These are phyloP conservation scores for Gamarada debralockiae DNA, from an alignment of 495 filamentous ascomycete species.

Conservation along the genomic window DNA sequence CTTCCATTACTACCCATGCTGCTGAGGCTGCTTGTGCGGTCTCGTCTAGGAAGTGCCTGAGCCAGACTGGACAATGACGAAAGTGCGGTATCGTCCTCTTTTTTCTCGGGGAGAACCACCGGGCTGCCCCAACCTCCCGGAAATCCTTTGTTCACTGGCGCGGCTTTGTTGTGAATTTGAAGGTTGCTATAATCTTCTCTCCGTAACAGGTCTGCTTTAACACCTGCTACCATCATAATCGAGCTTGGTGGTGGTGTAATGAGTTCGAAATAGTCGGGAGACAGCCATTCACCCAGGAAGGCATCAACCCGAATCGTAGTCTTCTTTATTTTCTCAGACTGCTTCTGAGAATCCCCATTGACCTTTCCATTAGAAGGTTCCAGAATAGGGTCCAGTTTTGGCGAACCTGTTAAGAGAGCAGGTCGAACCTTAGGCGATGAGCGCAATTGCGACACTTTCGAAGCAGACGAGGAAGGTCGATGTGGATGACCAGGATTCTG, in stretches of 20 bases:
- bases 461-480: background rate
- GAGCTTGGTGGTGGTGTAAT: slow-evolving; percentile 88
- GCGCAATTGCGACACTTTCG: slow-evolving; percentile 1
- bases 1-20: slow-evolving; percentile 21
- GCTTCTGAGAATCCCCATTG: slow-evolving; percentile 7
- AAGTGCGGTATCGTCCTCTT: slow-evolving; percentile 20
- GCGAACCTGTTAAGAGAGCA: slow-evolving; percentile 12
- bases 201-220: slow-evolving; percentile 79
- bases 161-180: slow-evolving; percentile 28
- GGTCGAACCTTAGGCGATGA: slow-evolving; percentile 19
- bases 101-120: slow-evolving; percentile 13
- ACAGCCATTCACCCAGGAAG: slow-evolving; percentile 93
- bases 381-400: slow-evolving; percentile 12
- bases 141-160: slow-evolving; percentile 43
- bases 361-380: slow-evolving; percentile 12
- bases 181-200: slow-evolving; percentile 58
- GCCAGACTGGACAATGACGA: slow-evolving; percentile 18
- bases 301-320: slow-evolving; percentile 77
- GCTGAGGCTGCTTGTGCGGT: slow-evolving; percentile 40
- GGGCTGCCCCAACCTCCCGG: slow-evolving; percentile 59
- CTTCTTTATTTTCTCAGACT: slow-evolving; percentile 36
- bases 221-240: slow-evolving; percentile 77
- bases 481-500: slow-evolving; percentile 45
- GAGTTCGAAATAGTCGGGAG: slow-evolving; percentile 84
- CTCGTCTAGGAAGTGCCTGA: slow-evolving; percentile 32